Evolutionary conservation across 495 filamentous ascomycete species (phyloP), one percentile per base, ranked within the genome.

Genomic region (Talaromyces ruber): DNA sequence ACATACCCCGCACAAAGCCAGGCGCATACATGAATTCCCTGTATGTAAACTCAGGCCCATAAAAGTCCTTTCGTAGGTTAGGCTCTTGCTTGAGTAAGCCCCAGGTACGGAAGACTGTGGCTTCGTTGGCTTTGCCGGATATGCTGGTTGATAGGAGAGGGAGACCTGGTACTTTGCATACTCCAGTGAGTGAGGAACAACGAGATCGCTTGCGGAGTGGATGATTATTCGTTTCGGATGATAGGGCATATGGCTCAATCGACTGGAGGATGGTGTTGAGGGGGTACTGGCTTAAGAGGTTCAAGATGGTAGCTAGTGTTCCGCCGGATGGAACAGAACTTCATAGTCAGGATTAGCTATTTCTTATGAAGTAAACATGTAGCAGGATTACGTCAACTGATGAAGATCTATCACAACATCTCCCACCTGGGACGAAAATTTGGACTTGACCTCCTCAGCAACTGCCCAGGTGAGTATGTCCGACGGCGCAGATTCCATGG

Each of bases 401-500:
- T 84, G 76, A 29, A 88, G 60, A 4, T 77, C 76, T 2, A 83
- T 61, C 45, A 81, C 75, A 9, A 86, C 80, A 45, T 85, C 82
- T 16, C 65, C 64, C 2, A 80, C 82, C 11, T 74, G 73, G 1
- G 76, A 68, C 1, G 66, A 65, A 26, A 85, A 67, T 22, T 78
- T 73, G 26, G 81, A 72, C 14, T 80, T 79, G 54, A 89, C 77
- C 57, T 77, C 66, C 4, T 73, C 72, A 9, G 82, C 80, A 21
- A 93, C 73, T 2, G 79, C 72, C 71, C 78, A 90, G 32, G 86
- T 78, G 37, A 88, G 69, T 22, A 92, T 69, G 71, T 93, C 90
- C 0, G 88, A 76, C 3, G 87, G 88, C 0, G 85, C 88, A 12
- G 85, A 88, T 67, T 93, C 90, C 59, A 93, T 73, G 29, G 85